These are phyloP conservation scores for Suillus decipiens DNA, from an alignment of 768 basidiomycete genomes.

Conservation along the genomic window DNA sequence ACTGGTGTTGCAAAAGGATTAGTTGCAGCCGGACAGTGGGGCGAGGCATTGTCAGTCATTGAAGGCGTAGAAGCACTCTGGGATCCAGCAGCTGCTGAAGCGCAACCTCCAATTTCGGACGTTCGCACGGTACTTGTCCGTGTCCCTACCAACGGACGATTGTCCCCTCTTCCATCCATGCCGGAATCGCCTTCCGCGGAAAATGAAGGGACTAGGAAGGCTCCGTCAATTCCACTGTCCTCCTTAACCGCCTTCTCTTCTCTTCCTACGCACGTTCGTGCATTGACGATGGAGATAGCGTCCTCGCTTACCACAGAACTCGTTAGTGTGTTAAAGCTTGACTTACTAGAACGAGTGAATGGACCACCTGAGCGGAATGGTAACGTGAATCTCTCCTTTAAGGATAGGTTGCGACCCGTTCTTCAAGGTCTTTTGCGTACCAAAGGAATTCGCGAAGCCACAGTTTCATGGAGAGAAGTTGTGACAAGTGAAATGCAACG, in stretches of 20 bases:
- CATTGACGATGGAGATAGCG: slow-evolving; percentile 74
- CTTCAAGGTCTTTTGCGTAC: slow-evolving; percentile 78
- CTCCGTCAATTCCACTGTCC: slow-evolving; percentile 56
- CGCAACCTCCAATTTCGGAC: slow-evolving; percentile 9
- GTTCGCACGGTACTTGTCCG: slow-evolving; percentile 13
- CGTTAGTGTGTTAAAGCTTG: slow-evolving; percentile 65
- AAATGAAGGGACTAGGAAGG: slow-evolving; percentile 29
- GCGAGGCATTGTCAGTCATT: slow-evolving; percentile 76
- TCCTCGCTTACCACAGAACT: slow-evolving; percentile 76
- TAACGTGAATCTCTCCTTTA: slow-evolving; percentile 46
- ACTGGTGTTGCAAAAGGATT: slow-evolving; percentile 67
- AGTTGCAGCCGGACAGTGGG: slow-evolving; percentile 87
- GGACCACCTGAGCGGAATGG: slow-evolving; percentile 17
- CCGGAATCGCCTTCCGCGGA: slow-evolving; percentile 30
- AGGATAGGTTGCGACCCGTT: slow-evolving; percentile 69
- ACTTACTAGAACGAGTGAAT: slow-evolving; percentile 58
- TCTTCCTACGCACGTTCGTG: slow-evolving; percentile 72
- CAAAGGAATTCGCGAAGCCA: slow-evolving; percentile 66
- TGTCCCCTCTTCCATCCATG: slow-evolving; percentile 38
- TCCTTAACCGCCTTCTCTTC: slow-evolving; percentile 72
- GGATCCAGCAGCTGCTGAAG: slow-evolving; percentile 29
- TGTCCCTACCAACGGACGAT: slow-evolving; percentile 19
- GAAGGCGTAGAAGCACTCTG: slow-evolving; percentile 67
- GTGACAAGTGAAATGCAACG: slow-evolving; percentile 61
- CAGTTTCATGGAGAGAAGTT: slow-evolving; percentile 68